phyloP scores from a whole-genome alignment of 1,284 basidiomycete genomes.

The Leccinum insigne region DNA sequence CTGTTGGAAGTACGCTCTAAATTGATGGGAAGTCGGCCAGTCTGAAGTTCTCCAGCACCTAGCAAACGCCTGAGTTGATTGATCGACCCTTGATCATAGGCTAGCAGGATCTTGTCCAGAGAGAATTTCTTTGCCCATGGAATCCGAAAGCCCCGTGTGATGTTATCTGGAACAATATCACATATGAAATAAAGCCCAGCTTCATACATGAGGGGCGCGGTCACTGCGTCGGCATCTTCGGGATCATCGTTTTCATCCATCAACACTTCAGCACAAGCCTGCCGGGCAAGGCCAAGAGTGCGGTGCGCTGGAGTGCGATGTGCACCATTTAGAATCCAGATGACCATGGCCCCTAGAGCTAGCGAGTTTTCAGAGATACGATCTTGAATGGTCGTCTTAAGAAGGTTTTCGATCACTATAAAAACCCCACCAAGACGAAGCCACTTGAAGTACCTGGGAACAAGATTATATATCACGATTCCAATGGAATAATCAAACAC shows the following conservation, averaged over 20 bases:
- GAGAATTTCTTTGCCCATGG: background rate
- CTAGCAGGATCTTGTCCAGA: too few species aligned
- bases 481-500: background rate
- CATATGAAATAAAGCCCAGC: background rate
- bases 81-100: too few species aligned
- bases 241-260: background rate
- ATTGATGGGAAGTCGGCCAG: background rate
- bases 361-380: background rate
- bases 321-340: background rate
- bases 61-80: background rate
- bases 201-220: background rate
- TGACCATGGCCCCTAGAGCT: background rate
- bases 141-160: background rate
- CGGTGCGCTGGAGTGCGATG: background rate
- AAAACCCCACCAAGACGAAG: background rate
- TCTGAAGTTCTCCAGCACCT: background rate
- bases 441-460: slow-evolving; percentile 15
- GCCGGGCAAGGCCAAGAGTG: background rate
- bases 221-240: background rate
- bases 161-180: background rate
- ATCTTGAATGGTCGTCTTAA: background rate
- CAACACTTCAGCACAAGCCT: background rate
- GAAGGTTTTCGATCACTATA: background rate
- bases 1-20: background rate
- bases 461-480: background rate